Evolutionary conservation across 768 basidiomycete genomes (phyloP), one percentile per base, ranked within the genome.

Genomic region (Wakefieldia striispora): DNA sequence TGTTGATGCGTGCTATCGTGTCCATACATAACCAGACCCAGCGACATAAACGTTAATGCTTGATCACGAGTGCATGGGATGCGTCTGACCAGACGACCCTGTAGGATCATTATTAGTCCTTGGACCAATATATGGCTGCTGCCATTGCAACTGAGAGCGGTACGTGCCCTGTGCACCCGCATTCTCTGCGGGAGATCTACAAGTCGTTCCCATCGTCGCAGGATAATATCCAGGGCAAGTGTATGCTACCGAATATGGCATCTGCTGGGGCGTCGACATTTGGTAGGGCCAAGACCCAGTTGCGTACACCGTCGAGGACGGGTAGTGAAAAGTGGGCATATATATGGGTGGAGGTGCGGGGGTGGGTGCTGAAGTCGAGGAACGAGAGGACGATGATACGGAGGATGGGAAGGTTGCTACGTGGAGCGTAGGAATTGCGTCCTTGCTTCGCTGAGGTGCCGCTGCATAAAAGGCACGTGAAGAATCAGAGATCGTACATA

Each of bases 271-370:
- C 4, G 56, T 43, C 6, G 21, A 61, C 52, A 53, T 50, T 24
- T 67, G 64, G 36, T 71, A 72, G 17, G 70, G 57, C 70, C 67
- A 71, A n/a, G 61, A 54, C 6, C 68, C 66, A 2, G 59, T 55
- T 10, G 57, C 53, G 33, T 60, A 65, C 14, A 54, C 27, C 27
- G 45, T 27, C 19, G 61, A 14, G 2, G 62, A 52, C 20, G 57
- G 57, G 20, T 62, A 61, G 23, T 47, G 54, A 47, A 59, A 63
- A 45, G 58, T 14, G 16, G 61, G 40, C 43, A 51, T 49, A 17
- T 67, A 63, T 42, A 53, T 17, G 16, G 67, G 26, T 13, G 54
- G 20, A 47, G 66, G 45, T 3, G 60, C 39, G 2, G 58, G 60
- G 8, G 59, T 43, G 2, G 58, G 46, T 12, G 51, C 24, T 10